Evolutionary conservation across 176 grass and related monocot species (phyloP), one percentile per base, ranked within the genome.

Genomic region (Puccinellia tenuiflora): DNA sequence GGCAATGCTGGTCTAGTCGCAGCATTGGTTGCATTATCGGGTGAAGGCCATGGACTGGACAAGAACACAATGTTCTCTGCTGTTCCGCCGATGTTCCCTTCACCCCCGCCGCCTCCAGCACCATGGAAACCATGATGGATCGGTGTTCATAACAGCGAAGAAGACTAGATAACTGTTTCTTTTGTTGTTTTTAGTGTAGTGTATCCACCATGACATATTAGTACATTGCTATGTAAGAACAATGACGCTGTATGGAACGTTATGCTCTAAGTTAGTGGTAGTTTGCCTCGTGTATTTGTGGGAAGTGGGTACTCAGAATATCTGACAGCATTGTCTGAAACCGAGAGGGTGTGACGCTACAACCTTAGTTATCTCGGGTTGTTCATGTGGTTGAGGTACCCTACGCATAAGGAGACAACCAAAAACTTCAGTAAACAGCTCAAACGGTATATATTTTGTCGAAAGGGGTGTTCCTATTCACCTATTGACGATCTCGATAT

Each of bases 41-140:
- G 92, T 26, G 92, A 93, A 76, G 77, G 74, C 51, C 87, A 50
- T 34, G 95, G 90, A 20, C 65, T 98, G 56, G 95, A 98, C 65
- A 98, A 93, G 91, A 98, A 98, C 71, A 80, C 90, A 0, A 98
- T 98, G 86, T 98, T 98, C 75, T 94, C 90, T 56, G 92, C 92
- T 4, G 92, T 97, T n/a, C 94, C 94, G 0, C 92, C 94, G 8
- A 95, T 98, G 95, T 98, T 95, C 62, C 95, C 92, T 46, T 84
- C 88, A 8, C 90, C 90, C 6, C 92, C 95, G 3, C 95, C 95
- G 3, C 95, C 95, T 16, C 92, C 92, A 0, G 90, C 90, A 1
- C 92, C 92, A 68, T 98, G 95, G 95, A 98, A 95, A 77, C 95
- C 95, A 1, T 98, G 75, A 93, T 47, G 70, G 17, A 48, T 55